Conservation (phyloP, 2,329 filamentous ascomycete species). For the Colletotrichum viniferum region DNA sequence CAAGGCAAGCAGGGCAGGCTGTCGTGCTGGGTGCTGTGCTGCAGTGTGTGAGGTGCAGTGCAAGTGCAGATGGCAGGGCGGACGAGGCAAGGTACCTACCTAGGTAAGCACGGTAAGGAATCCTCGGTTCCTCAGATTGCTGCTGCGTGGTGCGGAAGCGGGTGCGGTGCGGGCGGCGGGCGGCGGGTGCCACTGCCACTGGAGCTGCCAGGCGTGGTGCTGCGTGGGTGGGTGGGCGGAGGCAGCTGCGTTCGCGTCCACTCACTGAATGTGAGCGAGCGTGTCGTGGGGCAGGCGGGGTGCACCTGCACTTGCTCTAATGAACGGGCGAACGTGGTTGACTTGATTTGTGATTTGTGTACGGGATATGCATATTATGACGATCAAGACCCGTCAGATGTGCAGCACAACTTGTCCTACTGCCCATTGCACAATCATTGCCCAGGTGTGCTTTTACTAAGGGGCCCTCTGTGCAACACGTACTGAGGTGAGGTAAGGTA, state of each 20-base stretch:
- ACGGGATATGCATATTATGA: neutral
- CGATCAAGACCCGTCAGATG: neutral
- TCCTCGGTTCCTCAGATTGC: neutral
- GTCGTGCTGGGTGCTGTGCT: neutral
- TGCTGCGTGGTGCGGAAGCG: slow-evolving; percentile 8
- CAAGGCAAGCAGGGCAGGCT: neutral
- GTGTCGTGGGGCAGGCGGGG: neutral
- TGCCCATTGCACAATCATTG: neutral
- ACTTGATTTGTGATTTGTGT: neutral
- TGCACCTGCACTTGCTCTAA: neutral
- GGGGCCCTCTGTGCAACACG: neutral
- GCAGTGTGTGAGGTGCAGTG: neutral
- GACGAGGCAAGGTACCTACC: neutral
- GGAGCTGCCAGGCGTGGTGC: neutral
- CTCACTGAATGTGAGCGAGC: neutral
- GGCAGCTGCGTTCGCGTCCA: neutral
- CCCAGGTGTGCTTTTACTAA: neutral
- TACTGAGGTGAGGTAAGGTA: too few species aligned
- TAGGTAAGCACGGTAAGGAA: neutral
- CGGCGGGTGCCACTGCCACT: neutral
- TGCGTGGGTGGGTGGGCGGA: slow-evolving; percentile 4
- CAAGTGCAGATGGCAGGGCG: neutral
- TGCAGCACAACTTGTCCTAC: neutral
- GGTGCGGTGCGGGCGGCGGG: slow-evolving; percentile 10
- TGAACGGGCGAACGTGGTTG: neutral